Evolutionary conservation across 2,329 filamentous ascomycete species (phyloP).

Genomic region (Colletotrichum trifolii): DNA sequence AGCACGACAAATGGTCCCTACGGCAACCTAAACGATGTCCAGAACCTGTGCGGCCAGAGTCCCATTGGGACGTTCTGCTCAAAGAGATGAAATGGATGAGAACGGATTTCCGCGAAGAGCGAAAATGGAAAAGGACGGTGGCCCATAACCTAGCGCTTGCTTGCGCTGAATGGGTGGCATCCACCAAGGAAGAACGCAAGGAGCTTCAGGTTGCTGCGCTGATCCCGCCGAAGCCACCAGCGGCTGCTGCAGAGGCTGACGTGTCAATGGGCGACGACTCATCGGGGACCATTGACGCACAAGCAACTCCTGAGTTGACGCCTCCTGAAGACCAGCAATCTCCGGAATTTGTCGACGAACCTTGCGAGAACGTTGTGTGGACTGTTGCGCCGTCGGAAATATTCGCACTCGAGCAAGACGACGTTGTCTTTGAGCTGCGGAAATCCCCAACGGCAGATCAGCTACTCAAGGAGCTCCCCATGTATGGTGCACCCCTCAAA

Average conservation of each 20-base stretch:
- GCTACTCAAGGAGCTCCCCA: constrained; percentile 81
- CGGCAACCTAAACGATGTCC: constrained; percentile 86
- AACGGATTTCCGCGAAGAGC: constrained; percentile 92
- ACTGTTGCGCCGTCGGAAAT: constrained; percentile 79
- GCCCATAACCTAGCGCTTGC: constrained; percentile 84
- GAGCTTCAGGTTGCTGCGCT: constrained; percentile 74
- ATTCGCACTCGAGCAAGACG: constrained; percentile 83
- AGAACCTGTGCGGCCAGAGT: constrained; percentile 80
- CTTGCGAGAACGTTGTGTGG: constrained; percentile 54
- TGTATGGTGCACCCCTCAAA: constrained; percentile 76
- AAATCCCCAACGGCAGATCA: constrained; percentile 80
- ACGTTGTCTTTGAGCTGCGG: constrained; percentile 82
- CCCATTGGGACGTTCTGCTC: constrained; percentile 88
- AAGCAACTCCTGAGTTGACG: constrained; percentile 75
- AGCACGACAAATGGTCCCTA: constrained; percentile 91
- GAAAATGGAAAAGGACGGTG: constrained; percentile 89
- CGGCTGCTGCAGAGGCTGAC: constrained; percentile 45
- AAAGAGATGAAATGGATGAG: constrained; percentile 98
- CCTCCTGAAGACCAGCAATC: constrained; percentile 72
- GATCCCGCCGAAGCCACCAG: constrained; percentile 56
- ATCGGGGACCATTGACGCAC: constrained; percentile 50
- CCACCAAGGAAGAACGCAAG: constrained; percentile 70
- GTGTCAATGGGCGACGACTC: constrained; percentile 48
- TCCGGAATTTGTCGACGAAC: constrained; percentile 55
- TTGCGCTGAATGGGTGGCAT: constrained; percentile 84